phyloP scores from a whole-genome alignment of 2,329 filamentous ascomycete genomes.

The Nemania serpens region DNA sequence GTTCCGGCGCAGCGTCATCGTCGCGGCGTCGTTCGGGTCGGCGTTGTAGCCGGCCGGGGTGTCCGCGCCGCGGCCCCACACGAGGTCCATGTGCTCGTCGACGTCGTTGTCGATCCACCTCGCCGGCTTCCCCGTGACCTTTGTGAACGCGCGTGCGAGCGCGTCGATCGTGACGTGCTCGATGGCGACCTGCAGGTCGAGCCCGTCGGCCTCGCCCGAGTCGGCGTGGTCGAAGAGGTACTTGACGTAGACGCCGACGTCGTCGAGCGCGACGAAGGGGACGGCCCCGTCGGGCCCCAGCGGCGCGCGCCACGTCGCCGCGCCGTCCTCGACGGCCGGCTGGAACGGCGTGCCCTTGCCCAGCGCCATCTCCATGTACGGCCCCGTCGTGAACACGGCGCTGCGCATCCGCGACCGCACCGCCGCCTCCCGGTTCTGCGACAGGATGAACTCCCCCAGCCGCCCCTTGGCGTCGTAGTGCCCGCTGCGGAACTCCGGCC shows the following conservation, averaged over 20 bases:
- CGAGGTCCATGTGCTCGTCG: slow-evolving; percentile 42
- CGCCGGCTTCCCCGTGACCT: slow-evolving; percentile 49
- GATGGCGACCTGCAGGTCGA: slow-evolving; percentile 52
- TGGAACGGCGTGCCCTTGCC: slow-evolving; percentile 45
- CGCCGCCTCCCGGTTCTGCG: slow-evolving; percentile 45
- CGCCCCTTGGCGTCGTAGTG: slow-evolving; percentile 56
- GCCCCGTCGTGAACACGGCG: slow-evolving; percentile 64
- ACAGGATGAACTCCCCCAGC: slow-evolving; percentile 50
- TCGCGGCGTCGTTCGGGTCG: slow-evolving; percentile 37
- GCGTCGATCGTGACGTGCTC: slow-evolving; percentile 47
- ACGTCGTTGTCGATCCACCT: slow-evolving; percentile 45
- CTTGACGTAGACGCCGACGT: slow-evolving; percentile 52
- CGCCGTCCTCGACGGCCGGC: slow-evolving; percentile 44
- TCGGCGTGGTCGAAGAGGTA: slow-evolving; percentile 55
- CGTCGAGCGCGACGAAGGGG: slow-evolving; percentile 50
- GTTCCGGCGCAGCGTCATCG: slow-evolving; percentile 50
- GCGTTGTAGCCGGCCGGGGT: slow-evolving; percentile 45
- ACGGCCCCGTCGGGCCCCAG: slow-evolving; percentile 46
- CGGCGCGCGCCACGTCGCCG: slow-evolving; percentile 33
- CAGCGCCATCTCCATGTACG: slow-evolving; percentile 53
- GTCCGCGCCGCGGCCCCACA: slow-evolving; percentile 29
- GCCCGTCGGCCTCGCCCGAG: slow-evolving; percentile 47
- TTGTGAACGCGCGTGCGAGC: slow-evolving; percentile 48
- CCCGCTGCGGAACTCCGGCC: slow-evolving; percentile 50
- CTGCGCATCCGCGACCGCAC: slow-evolving; percentile 50